Evolutionary conservation across 2,329 filamentous ascomycete species (phyloP).

Genomic region (Diplocarpon rosae): DNA sequence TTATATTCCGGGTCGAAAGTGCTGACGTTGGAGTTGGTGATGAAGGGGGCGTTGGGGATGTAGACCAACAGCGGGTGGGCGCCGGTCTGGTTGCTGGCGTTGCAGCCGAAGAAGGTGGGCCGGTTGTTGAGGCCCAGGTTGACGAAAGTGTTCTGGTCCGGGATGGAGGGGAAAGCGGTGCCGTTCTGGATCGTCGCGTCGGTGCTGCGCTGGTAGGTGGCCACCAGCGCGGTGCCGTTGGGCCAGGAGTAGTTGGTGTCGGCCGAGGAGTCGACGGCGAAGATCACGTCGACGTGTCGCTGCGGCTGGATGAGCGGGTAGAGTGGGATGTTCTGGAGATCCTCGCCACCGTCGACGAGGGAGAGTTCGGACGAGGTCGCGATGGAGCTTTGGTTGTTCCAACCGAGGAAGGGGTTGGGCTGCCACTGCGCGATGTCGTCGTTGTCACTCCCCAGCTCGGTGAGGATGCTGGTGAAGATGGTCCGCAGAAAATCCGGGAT

Average conservation of each 20-base stretch:
- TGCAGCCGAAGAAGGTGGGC: constrained; percentile 74
- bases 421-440: constrained; percentile 65
- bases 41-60: constrained; percentile 76
- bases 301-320: constrained; percentile 64
- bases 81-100: constrained; percentile 49
- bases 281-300: constrained; percentile 69
- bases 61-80: constrained; percentile 68
- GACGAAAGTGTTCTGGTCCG: constrained; percentile 66
- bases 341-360: constrained; percentile 69
- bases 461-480: constrained; percentile 44
- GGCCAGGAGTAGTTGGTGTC: constrained; percentile 62
- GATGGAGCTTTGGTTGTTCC: constrained; percentile 49
- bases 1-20: constrained; percentile 63
- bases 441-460: constrained; percentile 42
- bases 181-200: constrained; percentile 49
- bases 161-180: constrained; percentile 61
- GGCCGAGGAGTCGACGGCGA: constrained; percentile 68
- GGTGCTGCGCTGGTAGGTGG: constrained; percentile 59
- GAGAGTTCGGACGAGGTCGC: constrained; percentile 45
- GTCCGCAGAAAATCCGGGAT: constrained; percentile 37
- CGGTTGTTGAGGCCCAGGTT: constrained; percentile 63
- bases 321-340: constrained; percentile 68
- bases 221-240: constrained; percentile 64
- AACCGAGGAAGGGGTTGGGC: constrained; percentile 67
- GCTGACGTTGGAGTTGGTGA: constrained; percentile 63